A percentile compares a stretch with the other conserved stretches of the same genome.
Conservation (phyloP, 208 protist species). For the Leishmania braziliensis region DNA sequence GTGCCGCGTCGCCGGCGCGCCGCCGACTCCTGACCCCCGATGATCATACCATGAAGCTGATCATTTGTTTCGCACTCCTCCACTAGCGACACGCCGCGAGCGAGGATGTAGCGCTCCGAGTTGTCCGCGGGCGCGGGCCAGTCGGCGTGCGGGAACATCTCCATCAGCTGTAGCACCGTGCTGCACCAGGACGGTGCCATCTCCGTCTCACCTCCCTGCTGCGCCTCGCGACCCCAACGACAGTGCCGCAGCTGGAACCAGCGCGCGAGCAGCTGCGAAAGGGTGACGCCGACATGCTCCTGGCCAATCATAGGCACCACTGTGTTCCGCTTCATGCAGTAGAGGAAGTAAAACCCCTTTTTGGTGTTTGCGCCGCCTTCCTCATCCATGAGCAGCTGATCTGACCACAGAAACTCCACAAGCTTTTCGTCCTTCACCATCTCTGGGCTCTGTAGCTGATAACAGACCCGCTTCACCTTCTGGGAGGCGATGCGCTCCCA, state of each 20-base stretch:
- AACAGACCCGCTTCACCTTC: constrained; percentile 58
- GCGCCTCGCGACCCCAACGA: constrained; percentile 65
- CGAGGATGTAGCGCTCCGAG: constrained; percentile 35
- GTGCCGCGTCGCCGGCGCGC: constrained; percentile 22
- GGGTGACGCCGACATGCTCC: constrained; percentile 37
- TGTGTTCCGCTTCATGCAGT: constrained; percentile 49
- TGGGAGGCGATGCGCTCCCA: constrained; percentile 56
- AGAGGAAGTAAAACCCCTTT: constrained; percentile 89
- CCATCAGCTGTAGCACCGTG: constrained; percentile 62
- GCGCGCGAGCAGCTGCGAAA: constrained; percentile 52
- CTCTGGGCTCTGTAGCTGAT: constrained; percentile 33
- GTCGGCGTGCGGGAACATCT: constrained; percentile 35
- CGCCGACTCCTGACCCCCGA: constrained; percentile 15
- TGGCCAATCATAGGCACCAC: constrained; percentile 29
- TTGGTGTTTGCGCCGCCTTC: constrained; percentile 72
- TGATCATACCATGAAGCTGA: constrained; percentile 14
- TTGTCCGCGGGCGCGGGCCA: constrained; percentile 50
- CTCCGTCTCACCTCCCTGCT: constrained; percentile 42
- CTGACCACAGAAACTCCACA: constrained; percentile 65
- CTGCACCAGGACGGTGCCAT: constrained; percentile 52
- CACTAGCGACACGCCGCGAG: constrained; percentile 35
- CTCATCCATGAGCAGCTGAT: constrained; percentile 76
- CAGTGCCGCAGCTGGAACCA: constrained; percentile 83
- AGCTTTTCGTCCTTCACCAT: constrained; percentile 43
- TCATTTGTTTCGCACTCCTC: constrained; percentile 19